These are phyloP conservation scores for Fusarium incarnatum DNA, from an alignment of 2,329 filamentous ascomycete genomes.

Conservation along the genomic window DNA sequence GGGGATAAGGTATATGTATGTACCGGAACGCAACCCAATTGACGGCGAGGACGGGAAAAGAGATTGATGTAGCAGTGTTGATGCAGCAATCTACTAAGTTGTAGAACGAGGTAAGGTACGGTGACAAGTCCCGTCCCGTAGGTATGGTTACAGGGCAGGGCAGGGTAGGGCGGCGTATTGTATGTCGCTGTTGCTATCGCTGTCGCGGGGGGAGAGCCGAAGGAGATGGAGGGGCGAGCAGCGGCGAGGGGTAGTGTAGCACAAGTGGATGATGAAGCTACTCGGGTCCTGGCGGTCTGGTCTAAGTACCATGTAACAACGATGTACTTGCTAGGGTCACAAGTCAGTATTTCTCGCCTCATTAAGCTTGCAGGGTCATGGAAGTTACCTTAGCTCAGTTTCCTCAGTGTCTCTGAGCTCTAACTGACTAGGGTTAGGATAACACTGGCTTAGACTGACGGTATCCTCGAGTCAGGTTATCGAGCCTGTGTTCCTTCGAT, in stretches of 20 bases:
- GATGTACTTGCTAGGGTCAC: constrained; percentile 3
- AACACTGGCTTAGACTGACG: neutral
- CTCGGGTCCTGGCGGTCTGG: constrained; percentile 5
- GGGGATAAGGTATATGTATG: constrained; percentile 8
- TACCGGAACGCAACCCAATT: constrained; percentile 22
- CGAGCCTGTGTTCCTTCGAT: constrained; percentile 13
- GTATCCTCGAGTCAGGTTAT: constrained; percentile 11
- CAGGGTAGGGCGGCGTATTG: neutral
- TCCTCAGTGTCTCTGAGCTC: constrained; percentile 4
- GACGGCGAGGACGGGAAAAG: constrained; percentile 3
- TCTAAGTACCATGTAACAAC: neutral
- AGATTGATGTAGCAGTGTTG: constrained; percentile 3
- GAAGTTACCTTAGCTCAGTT: constrained; percentile 16
- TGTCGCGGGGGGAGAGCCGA: constrained; percentile 15
- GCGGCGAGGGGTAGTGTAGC: constrained; percentile 9
- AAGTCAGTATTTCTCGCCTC: constrained; percentile 7
- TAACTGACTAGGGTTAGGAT: constrained; percentile 10
- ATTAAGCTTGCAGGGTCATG: constrained; percentile 22
- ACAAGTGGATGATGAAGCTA: constrained; percentile 9
- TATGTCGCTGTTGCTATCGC: neutral
- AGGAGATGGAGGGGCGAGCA: constrained; percentile 18
- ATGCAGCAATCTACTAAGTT: constrained; percentile 10
- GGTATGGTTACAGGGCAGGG: constrained; percentile 20
- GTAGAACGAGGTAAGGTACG: constrained; percentile 19
- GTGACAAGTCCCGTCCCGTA: constrained; percentile 15